Base-by-base conservation (phyloP, 2,329 filamentous ascomycete genomes). In the Exutisphaerella laricina region DNA sequence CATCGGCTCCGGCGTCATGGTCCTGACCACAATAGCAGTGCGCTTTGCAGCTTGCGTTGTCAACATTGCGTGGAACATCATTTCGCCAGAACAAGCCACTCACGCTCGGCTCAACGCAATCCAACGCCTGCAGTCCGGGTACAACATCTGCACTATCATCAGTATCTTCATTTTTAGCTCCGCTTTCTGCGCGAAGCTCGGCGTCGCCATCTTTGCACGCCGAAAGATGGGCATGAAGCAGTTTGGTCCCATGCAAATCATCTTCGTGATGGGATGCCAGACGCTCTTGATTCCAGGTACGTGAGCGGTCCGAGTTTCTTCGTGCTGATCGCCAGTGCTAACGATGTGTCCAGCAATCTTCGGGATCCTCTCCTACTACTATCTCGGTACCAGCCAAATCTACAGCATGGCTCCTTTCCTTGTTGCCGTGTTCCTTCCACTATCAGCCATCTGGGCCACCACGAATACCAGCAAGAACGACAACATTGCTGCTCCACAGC, bases 251-350 rank as follows among this genome's bases (percentile, higher is more conserved):
- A 78, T 84, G 70, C 77, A 81, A 53, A 73, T 81, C 43, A 76
- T 84, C 48, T 81, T 81, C 59, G 73, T 83, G 54, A 82, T 83
- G 73, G 77, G 78, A 35, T 79, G 76, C 48, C 80, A 83, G 63
- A 83, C 80, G 1, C 71, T 85, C 70, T 57, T 80, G 23, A 68
- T 84, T 48, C 81, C 81, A 58, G 74, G 80, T 81, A 67, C 63
- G 70, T 58, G n/a, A n/a, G n/a, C n/a, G n/a, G n/a, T n/a, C n/a
- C n/a, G n/a, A n/a, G n/a, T n/a, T n/a, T n/a, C n/a, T n/a, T n/a
- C n/a, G n/a, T n/a, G n/a, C n/a, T n/a, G n/a, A n/a, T n/a, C n/a
- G n/a, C n/a, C n/a, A n/a, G n/a, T 29, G n/a, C 43, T 55, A 29
- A 57, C 48, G 32, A 29, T 13, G 41, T 5, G 25, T 9, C 5